Conservation (phyloP, 345 rosid genomes). For the Mallotus nudiflorus region DNA sequence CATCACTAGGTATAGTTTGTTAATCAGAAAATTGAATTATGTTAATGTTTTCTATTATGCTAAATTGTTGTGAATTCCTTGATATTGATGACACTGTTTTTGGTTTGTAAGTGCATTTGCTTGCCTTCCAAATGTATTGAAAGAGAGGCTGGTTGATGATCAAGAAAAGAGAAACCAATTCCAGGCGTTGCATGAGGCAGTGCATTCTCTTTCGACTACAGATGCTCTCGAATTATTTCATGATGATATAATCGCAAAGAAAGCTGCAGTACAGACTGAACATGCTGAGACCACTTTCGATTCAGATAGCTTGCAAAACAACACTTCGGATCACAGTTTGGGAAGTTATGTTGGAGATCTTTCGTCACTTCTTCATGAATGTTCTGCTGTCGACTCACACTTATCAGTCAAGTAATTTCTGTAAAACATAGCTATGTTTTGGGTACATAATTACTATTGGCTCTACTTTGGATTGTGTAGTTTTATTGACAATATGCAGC, state of each 20-base stretch:
- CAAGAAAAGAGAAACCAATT: constrained; percentile 47
- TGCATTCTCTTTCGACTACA: constrained; percentile 47
- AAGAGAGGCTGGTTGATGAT: constrained; percentile 46
- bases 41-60: neutral
- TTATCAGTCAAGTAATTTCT: constrained; percentile 19
- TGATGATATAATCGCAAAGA: constrained; percentile 32
- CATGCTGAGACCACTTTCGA: constrained; percentile 23
- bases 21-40: neutral
- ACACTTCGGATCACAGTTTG: constrained; percentile 30
- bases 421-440: neutral
- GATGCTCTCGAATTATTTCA: constrained; percentile 54
- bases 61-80: neutral
- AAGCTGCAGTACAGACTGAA: constrained; percentile 32
- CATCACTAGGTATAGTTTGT: constrained; percentile 63
- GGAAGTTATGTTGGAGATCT: constrained; percentile 47
- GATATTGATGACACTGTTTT: neutral
- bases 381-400: constrained; percentile 44
- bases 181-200: constrained; percentile 44
- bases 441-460: neutral
- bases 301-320: constrained; percentile 19
- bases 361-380: constrained; percentile 48
- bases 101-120: constrained; percentile 50
- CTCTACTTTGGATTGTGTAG: neutral
- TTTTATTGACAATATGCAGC: neutral
- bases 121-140: constrained; percentile 56